phyloP scores from a whole-genome alignment of 2,329 filamentous ascomycete species.

The Scedosporium aurantiacum region DNA sequence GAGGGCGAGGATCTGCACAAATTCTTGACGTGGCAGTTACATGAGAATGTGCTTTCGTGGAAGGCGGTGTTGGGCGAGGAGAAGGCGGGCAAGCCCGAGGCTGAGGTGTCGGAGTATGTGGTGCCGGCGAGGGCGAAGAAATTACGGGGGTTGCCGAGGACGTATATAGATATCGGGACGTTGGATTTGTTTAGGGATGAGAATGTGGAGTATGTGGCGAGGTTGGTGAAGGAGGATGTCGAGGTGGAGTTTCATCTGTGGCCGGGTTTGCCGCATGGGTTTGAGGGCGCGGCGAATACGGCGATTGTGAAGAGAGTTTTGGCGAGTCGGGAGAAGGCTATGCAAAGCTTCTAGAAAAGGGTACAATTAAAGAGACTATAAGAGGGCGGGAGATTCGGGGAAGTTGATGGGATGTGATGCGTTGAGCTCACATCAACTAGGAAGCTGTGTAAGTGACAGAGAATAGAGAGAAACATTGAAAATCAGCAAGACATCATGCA shows the following conservation, averaged over 20 bases:
- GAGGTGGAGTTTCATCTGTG: slow-evolving; percentile 29
- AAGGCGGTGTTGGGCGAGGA: slow-evolving; percentile 11
- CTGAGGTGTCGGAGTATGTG: slow-evolving; percentile 11
- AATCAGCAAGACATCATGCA: no score
- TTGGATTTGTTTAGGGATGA: slow-evolving; percentile 28
- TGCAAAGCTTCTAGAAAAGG: not conserved
- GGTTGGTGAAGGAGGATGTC: slow-evolving; percentile 20
- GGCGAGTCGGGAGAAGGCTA: slow-evolving; percentile 10
- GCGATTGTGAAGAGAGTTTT: slow-evolving; percentile 14
- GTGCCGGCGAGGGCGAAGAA: slow-evolving; percentile 15
- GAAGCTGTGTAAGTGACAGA: no score
- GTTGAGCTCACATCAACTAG: no score
- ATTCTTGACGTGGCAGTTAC: slow-evolving; percentile 10
- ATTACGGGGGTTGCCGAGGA: slow-evolving; percentile 20
- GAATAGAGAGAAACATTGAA: no score
- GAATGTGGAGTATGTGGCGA: slow-evolving; percentile 17
- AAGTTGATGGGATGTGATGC: no score
- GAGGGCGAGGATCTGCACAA: not conserved
- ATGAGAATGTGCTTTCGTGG: slow-evolving; percentile 15
- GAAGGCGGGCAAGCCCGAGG: slow-evolving; percentile 10
- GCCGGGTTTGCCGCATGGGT: slow-evolving; percentile 27
- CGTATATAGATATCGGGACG: slow-evolving; percentile 26
- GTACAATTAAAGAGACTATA: slow-evolving; percentile 2
- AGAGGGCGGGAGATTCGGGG: no score
- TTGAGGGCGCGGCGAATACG: slow-evolving; percentile 14